Evolutionary conservation across 306 rosid genomes (phyloP).

Genomic region (Trichosanthes cucumerina): DNA sequence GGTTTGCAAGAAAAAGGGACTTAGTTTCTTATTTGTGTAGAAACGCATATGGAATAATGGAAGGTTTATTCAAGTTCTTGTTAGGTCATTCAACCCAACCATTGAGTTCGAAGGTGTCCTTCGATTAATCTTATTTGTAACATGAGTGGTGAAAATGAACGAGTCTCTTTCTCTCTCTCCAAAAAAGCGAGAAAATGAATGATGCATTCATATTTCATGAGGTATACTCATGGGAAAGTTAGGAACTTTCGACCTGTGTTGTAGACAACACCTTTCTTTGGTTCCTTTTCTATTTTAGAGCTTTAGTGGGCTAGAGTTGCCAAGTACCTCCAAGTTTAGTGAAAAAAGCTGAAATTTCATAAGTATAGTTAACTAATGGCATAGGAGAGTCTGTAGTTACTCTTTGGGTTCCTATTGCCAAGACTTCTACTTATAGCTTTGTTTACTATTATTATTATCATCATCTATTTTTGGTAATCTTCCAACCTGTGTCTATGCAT

Average conservation of each 20-base stretch:
- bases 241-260: not conserved
- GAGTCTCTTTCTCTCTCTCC: not conserved
- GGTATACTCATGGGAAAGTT: not conserved
- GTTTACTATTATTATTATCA: not conserved
- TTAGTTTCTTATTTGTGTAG: too few species aligned
- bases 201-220: too few species aligned
- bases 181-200: too few species aligned
- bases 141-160: not conserved
- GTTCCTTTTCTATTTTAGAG: not conserved
- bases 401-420: not conserved
- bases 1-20: too few species aligned
- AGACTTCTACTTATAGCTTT: not conserved
- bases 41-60: too few species aligned
- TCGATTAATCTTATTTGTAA: not conserved
- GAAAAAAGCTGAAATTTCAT: not conserved
- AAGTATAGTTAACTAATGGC: not conserved
- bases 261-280: not conserved
- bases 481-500: too few species aligned
- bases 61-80: not conserved
- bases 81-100: not conserved
- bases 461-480: too few species aligned
- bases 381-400: not conserved
- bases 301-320: not conserved
- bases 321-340: not conserved
- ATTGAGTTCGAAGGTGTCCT: not conserved